Base-by-base conservation (phyloP, 2,329 filamentous ascomycete genomes). In the Exserohilum turcica region DNA sequence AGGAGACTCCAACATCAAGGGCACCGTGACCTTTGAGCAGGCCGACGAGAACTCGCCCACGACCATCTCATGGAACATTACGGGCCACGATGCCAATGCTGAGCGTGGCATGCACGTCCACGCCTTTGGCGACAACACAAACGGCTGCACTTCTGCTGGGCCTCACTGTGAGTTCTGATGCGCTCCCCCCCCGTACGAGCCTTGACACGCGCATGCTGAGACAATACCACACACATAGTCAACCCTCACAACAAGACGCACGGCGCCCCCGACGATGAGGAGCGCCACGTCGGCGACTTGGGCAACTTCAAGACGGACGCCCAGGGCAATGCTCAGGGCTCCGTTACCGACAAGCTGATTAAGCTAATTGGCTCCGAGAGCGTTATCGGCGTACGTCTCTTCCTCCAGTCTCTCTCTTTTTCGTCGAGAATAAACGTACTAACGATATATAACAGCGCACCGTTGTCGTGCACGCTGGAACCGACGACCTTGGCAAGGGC, bases 61-160 rank as follows among this genome's bases (percentile, higher is more conserved):
- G 76, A 93, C 84, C 77, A 84, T 99, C 82, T 85, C 88, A 74
- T 99, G 90, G 88, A 86, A 97, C 80, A 92, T 99, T 80, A 84
- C 85, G 59, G 93, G 94, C 80, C 84, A 97, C 80, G 92, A 97
- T 76, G 74, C 93, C 80, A 96, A 96, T 78, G 92, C 94, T 75
- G 86, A 96, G 87, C 93, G 94, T 80, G 94, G 91, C 79, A 92
- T 97, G 85, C 94, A 99, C 85, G 88, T 99, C 75, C 94, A 99
- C 84, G 91, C 94, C 78, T 99, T 96, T 74, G 94, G 94, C 77
- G 94, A 97, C 86, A 97, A 97, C 86, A 97, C 94, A 84, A 99
- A 99, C 82, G 94, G 94, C 78, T 99, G 94, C 90, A 97, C 93
- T 65, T 96, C 90, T 66, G 94, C 94, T 66, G 94, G 94, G 48